Evolutionary conservation across 371 early-diverging fungal genomes (phyloP), one percentile per base, ranked within the genome.

Genomic region (Mucor velutinosus): DNA sequence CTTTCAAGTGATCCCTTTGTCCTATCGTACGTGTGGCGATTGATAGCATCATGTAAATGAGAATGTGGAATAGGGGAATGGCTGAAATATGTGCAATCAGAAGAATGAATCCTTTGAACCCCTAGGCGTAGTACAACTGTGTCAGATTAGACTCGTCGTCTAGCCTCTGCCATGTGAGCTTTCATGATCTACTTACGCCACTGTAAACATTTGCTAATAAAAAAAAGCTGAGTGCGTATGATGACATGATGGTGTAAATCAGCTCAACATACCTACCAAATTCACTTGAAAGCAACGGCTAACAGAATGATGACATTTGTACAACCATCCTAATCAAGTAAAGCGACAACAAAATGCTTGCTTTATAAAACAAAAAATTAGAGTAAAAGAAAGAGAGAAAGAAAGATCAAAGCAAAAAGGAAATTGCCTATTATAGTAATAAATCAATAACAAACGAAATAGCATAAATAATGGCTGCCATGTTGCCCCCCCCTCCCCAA

Each of bases 401-500:
- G 17, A 17, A 0, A 11, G 14, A 14, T 21, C 7, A 1, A 62
- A 30, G n/a, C 32, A 41, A 43, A 25, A 60, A 29, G 45, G 39
- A 12, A 56, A 37, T 56, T 14, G n/a, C 58, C 53, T 21, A 58
- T 45, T 65, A 37, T 65, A 30, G 66, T 59, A 65, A 59, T 41
- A 33, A 49, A 65, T 49, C 58, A 58, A 65, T 47, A 65, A 65
- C 57, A 56, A 65, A 25, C 27, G n/a, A 27, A 49, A 59, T 32
- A 37, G 19, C 23, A 64, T 59, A 59, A 37, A 59, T 59, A 35
- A 10, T 12, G 12, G 33, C 7, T 33, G 33, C 7, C 37, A 35
- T 35, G 37, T 35, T 35, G 37, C 37, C 7, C 37, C 12, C 37
- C 37, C 2, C 37, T 7, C 7, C 33, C 3, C 4, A 35, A 12